Conservation (phyloP, 371 early-diverging fungal species). For the Mucor velutinosus region DNA sequence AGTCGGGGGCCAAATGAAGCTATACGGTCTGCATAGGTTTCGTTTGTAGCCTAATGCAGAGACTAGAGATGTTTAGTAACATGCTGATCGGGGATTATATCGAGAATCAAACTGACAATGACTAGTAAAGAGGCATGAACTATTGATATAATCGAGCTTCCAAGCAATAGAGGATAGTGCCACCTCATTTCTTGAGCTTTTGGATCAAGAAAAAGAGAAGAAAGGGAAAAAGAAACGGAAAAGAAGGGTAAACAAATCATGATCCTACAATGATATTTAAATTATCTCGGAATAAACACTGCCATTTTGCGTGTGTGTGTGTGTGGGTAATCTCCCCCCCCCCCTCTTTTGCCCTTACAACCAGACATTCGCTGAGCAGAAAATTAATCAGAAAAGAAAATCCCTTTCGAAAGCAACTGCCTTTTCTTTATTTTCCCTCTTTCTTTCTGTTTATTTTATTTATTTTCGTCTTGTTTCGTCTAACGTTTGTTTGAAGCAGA, state of each 20-base stretch:
- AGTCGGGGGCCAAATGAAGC: constrained; percentile 70
- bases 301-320: background rate
- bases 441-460: background rate
- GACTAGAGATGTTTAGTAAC: background rate
- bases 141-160: background rate
- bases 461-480: background rate
- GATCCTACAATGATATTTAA: background rate
- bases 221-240: constrained; percentile 15
- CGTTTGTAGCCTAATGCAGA: constrained; percentile 50
- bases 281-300: constrained; percentile 1
- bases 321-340: background rate
- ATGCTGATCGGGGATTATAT: constrained; percentile 18
- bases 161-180: constrained; percentile 5
- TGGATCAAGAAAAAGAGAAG: constrained; percentile 9
- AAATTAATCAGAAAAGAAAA: background rate
- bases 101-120: constrained; percentile 14
- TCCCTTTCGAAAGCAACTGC: constrained; percentile 6
- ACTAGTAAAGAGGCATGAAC: constrained; percentile 26
- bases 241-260: background rate
- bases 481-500: background rate
- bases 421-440: background rate
- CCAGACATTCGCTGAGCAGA: background rate
- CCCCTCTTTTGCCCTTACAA: background rate
- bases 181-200: constrained; percentile 10
- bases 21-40: constrained; percentile 55